Evolutionary conservation across 2,329 filamentous ascomycete genomes (phyloP).

Genomic region (Lasiodiplodia hormozganensis): DNA sequence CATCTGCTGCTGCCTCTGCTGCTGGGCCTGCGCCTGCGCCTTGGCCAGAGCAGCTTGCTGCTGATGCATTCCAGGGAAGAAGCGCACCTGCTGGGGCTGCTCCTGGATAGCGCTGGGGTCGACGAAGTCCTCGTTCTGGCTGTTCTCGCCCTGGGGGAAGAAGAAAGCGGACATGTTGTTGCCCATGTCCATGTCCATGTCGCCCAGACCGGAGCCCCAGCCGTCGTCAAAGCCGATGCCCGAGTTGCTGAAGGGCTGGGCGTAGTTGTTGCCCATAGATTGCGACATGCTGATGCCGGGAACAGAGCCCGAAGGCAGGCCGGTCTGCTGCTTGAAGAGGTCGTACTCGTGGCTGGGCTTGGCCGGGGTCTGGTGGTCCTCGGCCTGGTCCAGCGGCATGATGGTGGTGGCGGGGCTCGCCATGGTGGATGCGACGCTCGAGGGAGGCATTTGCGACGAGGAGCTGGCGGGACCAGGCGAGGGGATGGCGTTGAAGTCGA

Average conservation of each 20-base stretch:
- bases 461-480: slow-evolving; percentile 65
- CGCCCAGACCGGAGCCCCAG: slow-evolving; percentile 58
- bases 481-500: slow-evolving; percentile 65
- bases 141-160: slow-evolving; percentile 57
- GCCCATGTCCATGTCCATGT: slow-evolving; percentile 71
- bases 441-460: slow-evolving; percentile 56
- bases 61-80: slow-evolving; percentile 94
- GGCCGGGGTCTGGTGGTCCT: slow-evolving; percentile 66
- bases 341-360: slow-evolving; percentile 95
- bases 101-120: slow-evolving; percentile 79
- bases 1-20: slow-evolving; percentile 64
- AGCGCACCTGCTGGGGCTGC: slow-evolving; percentile 67
- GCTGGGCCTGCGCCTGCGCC: slow-evolving; percentile 44
- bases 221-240: slow-evolving; percentile 72
- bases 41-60: slow-evolving; percentile 71
- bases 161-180: slow-evolving; percentile 66
- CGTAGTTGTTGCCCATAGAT: slow-evolving; percentile 45
- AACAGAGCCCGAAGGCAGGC: slow-evolving; percentile 83
- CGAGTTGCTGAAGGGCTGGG: slow-evolving; percentile 60
- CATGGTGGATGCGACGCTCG: slow-evolving; percentile 60
- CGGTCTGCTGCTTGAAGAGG: slow-evolving; percentile 93
- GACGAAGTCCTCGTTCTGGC: slow-evolving; percentile 63
- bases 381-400: slow-evolving; percentile 55
- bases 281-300: slow-evolving; percentile 72
- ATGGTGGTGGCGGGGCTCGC: slow-evolving; percentile 61